Evolutionary conservation across 441 rosid genomes (phyloP).

Genomic region (Populus hybrid): DNA sequence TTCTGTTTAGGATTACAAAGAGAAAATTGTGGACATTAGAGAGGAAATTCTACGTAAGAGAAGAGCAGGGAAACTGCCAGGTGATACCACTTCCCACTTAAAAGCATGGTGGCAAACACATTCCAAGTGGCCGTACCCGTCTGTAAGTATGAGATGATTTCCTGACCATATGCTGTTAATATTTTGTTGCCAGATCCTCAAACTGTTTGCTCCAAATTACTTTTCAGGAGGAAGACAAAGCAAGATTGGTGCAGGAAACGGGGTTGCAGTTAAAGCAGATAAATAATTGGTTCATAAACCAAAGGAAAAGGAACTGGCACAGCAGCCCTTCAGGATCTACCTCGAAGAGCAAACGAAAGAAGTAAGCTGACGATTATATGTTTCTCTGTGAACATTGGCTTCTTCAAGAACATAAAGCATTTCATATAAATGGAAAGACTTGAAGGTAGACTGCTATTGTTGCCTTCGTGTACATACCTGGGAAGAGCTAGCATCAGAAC

Average conservation of each 20-base stretch:
- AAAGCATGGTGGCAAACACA: conserved; percentile 98
- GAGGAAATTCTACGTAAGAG: conserved; percentile 96
- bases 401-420: background rate
- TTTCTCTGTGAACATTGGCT: background rate
- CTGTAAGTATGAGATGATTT: conserved; percentile 41
- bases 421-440: conserved; percentile 11
- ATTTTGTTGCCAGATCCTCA: background rate
- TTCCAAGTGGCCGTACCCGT: conserved; percentile 97
- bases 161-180: background rate
- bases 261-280: conserved; percentile 96
- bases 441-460: background rate
- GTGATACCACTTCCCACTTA: conserved; percentile 84
- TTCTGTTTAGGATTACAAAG: conserved; percentile 77
- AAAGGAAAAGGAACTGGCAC: conserved; percentile 96
- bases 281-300: conserved; percentile 97
- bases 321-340: conserved; percentile 90
- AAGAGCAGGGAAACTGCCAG: conserved; percentile 96
- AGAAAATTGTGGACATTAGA: conserved; percentile 87
- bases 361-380: conserved; percentile 34
- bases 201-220: background rate
- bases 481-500: background rate
- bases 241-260: conserved; percentile 88
- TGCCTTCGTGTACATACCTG: background rate
- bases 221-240: conserved; percentile 90
- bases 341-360: conserved; percentile 83